Evolutionary conservation across 1,284 basidiomycete genomes (phyloP).

Genomic region (Waitea zeae): DNA sequence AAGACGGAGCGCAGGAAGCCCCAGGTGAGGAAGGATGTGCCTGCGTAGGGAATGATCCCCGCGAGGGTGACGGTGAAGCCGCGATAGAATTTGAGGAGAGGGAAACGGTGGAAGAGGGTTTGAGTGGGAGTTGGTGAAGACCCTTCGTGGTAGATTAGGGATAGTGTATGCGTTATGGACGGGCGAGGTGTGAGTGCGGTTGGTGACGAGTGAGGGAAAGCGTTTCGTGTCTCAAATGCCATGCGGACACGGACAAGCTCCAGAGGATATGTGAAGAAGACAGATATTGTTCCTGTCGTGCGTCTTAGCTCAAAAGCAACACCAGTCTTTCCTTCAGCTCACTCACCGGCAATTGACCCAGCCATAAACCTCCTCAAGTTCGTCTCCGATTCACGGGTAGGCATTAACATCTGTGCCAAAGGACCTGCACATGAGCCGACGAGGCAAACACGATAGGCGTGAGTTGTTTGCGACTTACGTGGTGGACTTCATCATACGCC

Average conservation of each 20-base stretch:
- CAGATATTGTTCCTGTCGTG: conserved; percentile 66
- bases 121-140: conserved; percentile 7
- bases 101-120: conserved; percentile 34
- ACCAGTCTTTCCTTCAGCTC: no score
- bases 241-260: conserved; percentile 92
- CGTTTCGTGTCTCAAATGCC: conserved; percentile 65
- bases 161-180: conserved; percentile 44
- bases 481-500: conserved; percentile 83
- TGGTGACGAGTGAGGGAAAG: neutral
- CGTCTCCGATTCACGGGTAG: conserved; percentile 64
- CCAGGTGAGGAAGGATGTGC: conserved; percentile 90
- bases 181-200: conserved; percentile 18
- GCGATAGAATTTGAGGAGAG: conserved; percentile 83
- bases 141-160: conserved; percentile 53
- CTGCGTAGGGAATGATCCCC: conserved; percentile 95
- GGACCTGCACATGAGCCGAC: neutral
- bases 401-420: conserved; percentile 53
- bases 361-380: conserved; percentile 74
- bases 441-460: neutral
- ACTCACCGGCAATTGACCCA: conserved; percentile 73
- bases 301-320: conserved; percentile 3
- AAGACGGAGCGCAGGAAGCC: conserved; percentile 63
- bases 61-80: conserved; percentile 86
- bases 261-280: conserved; percentile 87
- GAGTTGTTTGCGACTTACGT: conserved; percentile 24